phyloP scores from a whole-genome alignment of 2,329 filamentous ascomycete species.

The Ambrosiella xylebori region DNA sequence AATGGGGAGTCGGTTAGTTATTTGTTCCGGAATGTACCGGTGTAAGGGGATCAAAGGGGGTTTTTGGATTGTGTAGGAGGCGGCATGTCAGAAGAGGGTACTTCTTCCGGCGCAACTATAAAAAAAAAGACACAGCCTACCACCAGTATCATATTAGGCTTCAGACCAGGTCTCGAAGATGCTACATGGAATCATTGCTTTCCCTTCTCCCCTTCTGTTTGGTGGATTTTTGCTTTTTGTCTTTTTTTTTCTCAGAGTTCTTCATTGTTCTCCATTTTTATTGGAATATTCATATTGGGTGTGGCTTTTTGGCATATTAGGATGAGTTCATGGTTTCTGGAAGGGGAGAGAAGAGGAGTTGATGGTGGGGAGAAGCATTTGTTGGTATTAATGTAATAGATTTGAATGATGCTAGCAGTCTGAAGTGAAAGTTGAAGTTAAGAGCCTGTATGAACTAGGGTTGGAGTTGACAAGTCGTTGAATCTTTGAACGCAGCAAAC shows the following conservation, averaged over 20 bases:
- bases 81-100: not conserved
- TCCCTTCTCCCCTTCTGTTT: too few relatives aligned
- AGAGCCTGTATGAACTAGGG: too few relatives aligned
- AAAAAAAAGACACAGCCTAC: too few relatives aligned
- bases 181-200: too few relatives aligned
- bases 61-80: not conserved
- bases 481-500: too few relatives aligned
- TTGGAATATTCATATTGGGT: not conserved
- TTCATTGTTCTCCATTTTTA: not conserved
- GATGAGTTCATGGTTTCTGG: not conserved
- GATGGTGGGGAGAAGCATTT: not conserved
- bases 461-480: too few relatives aligned
- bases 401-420: too few relatives aligned
- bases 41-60: conserved; percentile 18
- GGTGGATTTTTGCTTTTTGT: not conserved
- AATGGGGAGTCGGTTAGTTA: conserved; percentile 51
- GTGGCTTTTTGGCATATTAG: not conserved
- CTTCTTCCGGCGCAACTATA: too few relatives aligned
- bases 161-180: too few relatives aligned
- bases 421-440: too few relatives aligned
- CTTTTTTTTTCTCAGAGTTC: not conserved
- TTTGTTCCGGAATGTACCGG: conserved; percentile 49
- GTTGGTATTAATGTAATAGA: not conserved
- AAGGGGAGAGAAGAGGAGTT: not conserved
- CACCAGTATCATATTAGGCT: too few relatives aligned